Base-by-base conservation (phyloP, 345 rosid species). In the Nephelium lappaceum region DNA sequence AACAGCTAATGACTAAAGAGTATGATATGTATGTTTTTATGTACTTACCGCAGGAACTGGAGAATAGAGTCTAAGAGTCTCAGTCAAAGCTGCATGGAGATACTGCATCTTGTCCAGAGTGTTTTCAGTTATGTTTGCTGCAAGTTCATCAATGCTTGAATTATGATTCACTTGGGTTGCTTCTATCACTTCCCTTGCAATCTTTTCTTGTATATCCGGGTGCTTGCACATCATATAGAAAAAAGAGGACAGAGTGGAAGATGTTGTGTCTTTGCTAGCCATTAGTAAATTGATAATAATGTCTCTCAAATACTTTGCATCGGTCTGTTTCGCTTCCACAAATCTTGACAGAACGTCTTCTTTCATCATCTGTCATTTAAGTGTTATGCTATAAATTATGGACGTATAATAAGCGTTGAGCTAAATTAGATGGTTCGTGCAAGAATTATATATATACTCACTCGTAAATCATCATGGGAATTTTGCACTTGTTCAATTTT, bases 291-390 rank as follows among this genome's bases (percentile, higher is more conserved):
- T 77, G 14, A 80, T 83, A 21, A 80, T 81, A 27, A 80, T 81
- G 70, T 84, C 86, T 25, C 77, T 66, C 67, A 84, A 61, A 70
- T 77, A 84, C 61, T 71, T 79, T 8, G 77, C 67, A 67, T 80
- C 77, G 6, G 27, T 73, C 79, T 83, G 57, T 1, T 77, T 73
- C 45, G 45, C 58, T 71, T 31, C 43, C 69, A 80, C 23, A 38
- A 83, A 80, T 76, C 86, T 80, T 39, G 86, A 77, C 18, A 83
- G 18, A 7, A 83, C 69, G 51, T 83, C 86, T 60, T 45, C 86
- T 65, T 70, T 83, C 47, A 68, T 77, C 60, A 21, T 64, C 80
- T 76, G 80, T 51, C 27, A 68, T 15, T 64, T 3, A 53, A 16
- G 74, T 43, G 14, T 51, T 25, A 12, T 27, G 11, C 23, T 27